Percentiles rank a stretch among this genome's conserved stretches.
Conservation (phyloP, 2,329 filamentous ascomycete genomes). For the Allantophomopsis lycopodina region DNA sequence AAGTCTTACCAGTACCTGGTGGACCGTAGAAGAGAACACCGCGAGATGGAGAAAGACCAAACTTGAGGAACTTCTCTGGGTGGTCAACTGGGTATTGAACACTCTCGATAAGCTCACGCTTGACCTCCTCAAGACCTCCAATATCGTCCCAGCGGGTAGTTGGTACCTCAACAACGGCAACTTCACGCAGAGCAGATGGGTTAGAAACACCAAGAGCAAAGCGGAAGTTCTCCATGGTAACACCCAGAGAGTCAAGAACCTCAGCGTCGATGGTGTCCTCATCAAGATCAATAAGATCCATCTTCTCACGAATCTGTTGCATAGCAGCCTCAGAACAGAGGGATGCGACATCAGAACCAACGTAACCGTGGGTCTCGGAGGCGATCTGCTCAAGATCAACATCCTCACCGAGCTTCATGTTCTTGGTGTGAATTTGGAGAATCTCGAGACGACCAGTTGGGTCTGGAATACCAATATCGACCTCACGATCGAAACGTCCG, state of each 20-base stretch:
- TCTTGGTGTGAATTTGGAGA: conserved; percentile 99
- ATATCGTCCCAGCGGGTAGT: conserved; percentile 99
- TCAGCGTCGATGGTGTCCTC: conserved; percentile 99
- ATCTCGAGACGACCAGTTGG: conserved; percentile 98
- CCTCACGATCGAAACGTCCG: conserved; percentile 96
- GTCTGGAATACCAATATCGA: conserved; percentile 96
- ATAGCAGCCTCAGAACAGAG: conserved; percentile 98
- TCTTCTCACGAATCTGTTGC: conserved; percentile 99
- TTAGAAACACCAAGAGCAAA: conserved; percentile 97
- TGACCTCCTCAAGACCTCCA: conserved; percentile 94
- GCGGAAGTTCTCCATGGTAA: conserved; percentile 99
- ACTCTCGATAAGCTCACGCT: conserved; percentile 97
- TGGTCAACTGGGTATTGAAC: conserved; percentile 99
- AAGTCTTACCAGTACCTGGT: conserved; percentile 99
- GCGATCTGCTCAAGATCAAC: conserved; percentile 96
- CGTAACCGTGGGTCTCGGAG: conserved; percentile 95
- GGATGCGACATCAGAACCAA: conserved; percentile 94
- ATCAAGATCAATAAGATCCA: conserved; percentile 97
- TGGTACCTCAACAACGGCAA: conserved; percentile 96
- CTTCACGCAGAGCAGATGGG: conserved; percentile 94
- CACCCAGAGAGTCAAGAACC: conserved; percentile 92
- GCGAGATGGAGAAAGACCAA: conserved; percentile 91
- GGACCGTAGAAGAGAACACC: conserved; percentile 99
- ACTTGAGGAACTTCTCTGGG: conserved; percentile 99
- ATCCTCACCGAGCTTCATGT: conserved; percentile 98